Evolutionary conservation across 1,284 basidiomycete species (phyloP).

Genomic region (Moesziomyces aphidis): DNA sequence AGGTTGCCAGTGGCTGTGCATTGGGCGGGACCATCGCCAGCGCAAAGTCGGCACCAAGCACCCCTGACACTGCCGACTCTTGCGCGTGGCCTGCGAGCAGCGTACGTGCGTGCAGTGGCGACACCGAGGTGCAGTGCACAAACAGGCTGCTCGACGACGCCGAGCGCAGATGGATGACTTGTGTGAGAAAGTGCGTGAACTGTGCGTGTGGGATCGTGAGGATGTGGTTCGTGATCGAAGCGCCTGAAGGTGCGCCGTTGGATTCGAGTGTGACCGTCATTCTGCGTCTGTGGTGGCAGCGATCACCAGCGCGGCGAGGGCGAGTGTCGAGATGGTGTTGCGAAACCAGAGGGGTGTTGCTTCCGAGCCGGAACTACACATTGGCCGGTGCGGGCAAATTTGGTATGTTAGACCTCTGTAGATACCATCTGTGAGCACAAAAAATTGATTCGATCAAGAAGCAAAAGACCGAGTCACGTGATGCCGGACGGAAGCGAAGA

Average conservation of each 20-base stretch:
- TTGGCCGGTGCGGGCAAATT: not conserved
- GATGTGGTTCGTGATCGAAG: slow-evolving; percentile 31
- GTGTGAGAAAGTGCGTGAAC: slow-evolving; percentile 22
- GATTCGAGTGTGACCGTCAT: too few species aligned
- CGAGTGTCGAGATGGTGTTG: too few species aligned
- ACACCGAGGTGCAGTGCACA: slow-evolving; percentile 22
- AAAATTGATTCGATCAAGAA: not conserved
- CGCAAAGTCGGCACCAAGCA: slow-evolving; percentile 34
- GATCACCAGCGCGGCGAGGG: too few species aligned
- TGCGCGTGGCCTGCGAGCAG: not conserved
- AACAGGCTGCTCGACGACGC: slow-evolving; percentile 11
- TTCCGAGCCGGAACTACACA: slow-evolving; percentile 1
- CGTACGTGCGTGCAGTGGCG: slow-evolving; percentile 10
- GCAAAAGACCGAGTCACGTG: slow-evolving; percentile 14
- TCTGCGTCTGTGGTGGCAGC: too few species aligned
- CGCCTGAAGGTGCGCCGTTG: too few species aligned
- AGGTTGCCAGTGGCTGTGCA: slow-evolving; percentile 3
- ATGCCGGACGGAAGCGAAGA: slow-evolving; percentile 15
- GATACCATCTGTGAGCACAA: too few species aligned
- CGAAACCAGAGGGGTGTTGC: not conserved
- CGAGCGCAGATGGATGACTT: slow-evolving; percentile 19
- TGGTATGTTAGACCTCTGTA: too few species aligned
- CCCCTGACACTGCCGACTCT: slow-evolving; percentile 2
- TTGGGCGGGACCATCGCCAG: slow-evolving; percentile 33
- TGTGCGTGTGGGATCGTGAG: slow-evolving; percentile 22